Evolutionary conservation across 176 grass and related monocot genomes (phyloP).

Genomic region (Oryza officinalis): DNA sequence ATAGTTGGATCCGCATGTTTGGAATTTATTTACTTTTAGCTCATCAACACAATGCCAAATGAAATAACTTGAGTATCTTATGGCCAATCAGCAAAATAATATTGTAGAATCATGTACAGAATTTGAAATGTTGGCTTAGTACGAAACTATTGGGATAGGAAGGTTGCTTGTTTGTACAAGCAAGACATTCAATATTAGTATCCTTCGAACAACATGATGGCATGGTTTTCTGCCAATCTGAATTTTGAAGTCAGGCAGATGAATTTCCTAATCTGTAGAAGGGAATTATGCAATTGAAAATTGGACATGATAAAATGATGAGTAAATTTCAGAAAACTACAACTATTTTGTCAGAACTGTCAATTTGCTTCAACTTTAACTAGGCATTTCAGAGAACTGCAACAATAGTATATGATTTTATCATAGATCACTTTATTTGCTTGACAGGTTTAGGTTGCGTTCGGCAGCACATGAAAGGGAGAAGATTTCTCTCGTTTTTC

Average conservation of each 20-base stretch:
- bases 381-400: too few species aligned
- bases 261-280: neutral
- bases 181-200: neutral
- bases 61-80: neutral
- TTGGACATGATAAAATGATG: neutral
- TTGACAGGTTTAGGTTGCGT: too few species aligned
- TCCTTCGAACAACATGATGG: neutral
- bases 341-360: too few species aligned
- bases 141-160: neutral
- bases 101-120: neutral
- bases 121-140: neutral
- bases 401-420: too few species aligned
- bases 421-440: too few species aligned
- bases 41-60: neutral
- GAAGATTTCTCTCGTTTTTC: too few species aligned
- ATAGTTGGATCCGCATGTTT: neutral
- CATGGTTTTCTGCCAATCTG: neutral
- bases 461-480: too few species aligned
- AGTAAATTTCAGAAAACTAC: too few species aligned
- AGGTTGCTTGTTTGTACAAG: neutral
- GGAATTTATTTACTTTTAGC: neutral
- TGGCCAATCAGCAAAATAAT: neutral
- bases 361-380: too few species aligned
- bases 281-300: neutral
- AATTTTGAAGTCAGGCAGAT: neutral